Base-by-base conservation (phyloP, 805 yeast species). In the Torulaspora indica region DNA sequence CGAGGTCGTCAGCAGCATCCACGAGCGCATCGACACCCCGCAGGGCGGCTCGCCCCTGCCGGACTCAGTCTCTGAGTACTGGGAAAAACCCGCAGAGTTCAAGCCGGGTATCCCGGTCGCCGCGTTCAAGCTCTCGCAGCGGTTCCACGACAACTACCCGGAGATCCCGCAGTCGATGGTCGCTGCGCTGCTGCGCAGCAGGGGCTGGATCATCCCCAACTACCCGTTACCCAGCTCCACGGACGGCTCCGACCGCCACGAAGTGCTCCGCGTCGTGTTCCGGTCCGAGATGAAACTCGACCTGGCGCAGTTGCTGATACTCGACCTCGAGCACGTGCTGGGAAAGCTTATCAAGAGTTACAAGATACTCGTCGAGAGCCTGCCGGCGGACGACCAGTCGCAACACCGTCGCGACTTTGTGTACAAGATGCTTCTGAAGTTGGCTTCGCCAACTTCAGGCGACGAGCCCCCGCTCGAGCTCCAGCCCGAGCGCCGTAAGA, bases 121-220 rank as follows among this genome's bases (percentile, higher is more conserved):
- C 34, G 84, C 96, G 0, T 89, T 88, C 74, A 79, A 79, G 60
- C 77, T 89, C 54, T 75, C 85, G 2, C 70, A 78, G 40, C 70
- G 71, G 30, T 77, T 89, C 61, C 61, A 67, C 33, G 59, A 74
- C 34, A 61, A 73, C 33, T 85, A 80, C 62, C 93, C 95, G 3
- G 87, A 80, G 63, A 76, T 89, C 44, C 95, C 95, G 8, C 96
- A 90, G 66, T 73, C 82, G 13, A 72, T 85, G 46, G 64, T 89
- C 22, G 82, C 95, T 0, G 71, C 81, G 10, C 61, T 88, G 63
- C 70, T 89, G 56, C 77, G 96, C 63, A 78, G 75, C 61, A 79
- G 80, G 56, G 95, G 95, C 10, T 89, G 85, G 78, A 90, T 90
- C 62, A 74, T 89, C 51, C 95, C 96, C 53, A 88, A 89, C 71